Base-by-base conservation (phyloP, 345 rosid species). In the Eutrema japonicum region DNA sequence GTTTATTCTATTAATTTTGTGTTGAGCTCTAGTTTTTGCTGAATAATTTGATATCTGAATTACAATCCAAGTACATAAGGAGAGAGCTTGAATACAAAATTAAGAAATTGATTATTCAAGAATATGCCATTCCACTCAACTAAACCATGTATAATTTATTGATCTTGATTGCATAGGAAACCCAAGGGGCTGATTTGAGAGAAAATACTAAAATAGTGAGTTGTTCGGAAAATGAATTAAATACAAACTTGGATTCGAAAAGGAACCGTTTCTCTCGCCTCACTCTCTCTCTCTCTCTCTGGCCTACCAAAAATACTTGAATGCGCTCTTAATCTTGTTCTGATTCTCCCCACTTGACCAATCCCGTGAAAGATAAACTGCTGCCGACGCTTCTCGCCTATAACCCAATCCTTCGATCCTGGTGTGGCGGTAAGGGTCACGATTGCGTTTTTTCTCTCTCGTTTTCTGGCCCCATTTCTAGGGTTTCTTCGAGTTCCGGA, bases 231-330 rank as follows among this genome's bases (percentile, higher is more conserved):
- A n/a, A 63, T 46, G 58, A 63, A 76, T 53, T 62, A 68, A 76
- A 70, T 64, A 33, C 70, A 53, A 16, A 55, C 4, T 9, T 16
- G 2, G 14, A 70, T 70, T 77, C 72, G 72, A 64, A 64, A 55
- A 55, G 32, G 49, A 55, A 77, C 18, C 71, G 72, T 77, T 77
- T 65, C 63, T 56, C 12, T 64, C 52, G 65, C 43, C 43, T 64
- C 64, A 63, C 66, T 11, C 66, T 0, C 64, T n/a, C 58, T 58
- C 64, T 57, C 60, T 49, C 74, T 71, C 70, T 42, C 37, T 69
- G 75, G 60, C 71, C 79, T 64, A 63, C 66, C 60, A 22, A 50
- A 60, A 47, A 6, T 22, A 12, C 40, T 59, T 49, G n/a, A 74
- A 67, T 59, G 68, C 52, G 1, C 30, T 74, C 47, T 55, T 62